Conservation (phyloP, 2,329 filamentous ascomycete genomes). For the Diaporthe eres region DNA sequence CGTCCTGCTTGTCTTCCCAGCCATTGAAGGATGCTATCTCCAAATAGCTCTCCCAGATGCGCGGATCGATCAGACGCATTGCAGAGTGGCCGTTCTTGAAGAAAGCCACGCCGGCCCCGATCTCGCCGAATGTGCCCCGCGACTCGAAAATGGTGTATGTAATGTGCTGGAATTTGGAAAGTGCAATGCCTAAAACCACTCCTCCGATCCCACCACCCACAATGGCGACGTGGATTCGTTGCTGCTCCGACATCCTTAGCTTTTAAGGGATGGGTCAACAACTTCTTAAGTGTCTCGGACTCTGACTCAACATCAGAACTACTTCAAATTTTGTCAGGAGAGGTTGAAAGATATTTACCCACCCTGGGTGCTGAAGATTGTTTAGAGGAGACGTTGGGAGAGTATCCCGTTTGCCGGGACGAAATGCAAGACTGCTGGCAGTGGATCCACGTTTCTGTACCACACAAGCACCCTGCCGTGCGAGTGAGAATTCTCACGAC, state of each 20-base stretch:
- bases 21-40: conserved; percentile 19
- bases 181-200: conserved; percentile 14
- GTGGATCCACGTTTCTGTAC: conserved; percentile 2
- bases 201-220: conserved; percentile 29
- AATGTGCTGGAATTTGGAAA: conserved; percentile 24
- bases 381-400: neutral
- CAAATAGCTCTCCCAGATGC: conserved; percentile 27
- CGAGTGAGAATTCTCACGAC: neutral
- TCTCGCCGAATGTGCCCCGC: conserved; percentile 19
- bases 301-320: neutral
- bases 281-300: neutral
- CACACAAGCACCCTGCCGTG: neutral
- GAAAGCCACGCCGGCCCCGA: conserved; percentile 27
- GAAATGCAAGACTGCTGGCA: neutral
- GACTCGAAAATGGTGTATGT: conserved; percentile 27
- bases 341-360: neutral
- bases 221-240: conserved; percentile 22
- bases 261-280: neutral
- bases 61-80: conserved; percentile 22
- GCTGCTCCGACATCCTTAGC: neutral
- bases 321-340: neutral
- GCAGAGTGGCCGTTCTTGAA: conserved; percentile 22
- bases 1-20: conserved; percentile 25
- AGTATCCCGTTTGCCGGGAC: neutral
- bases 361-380: neutral